These are phyloP conservation scores for Boletus sp. DNA, from an alignment of 1,284 basidiomycete genomes.

Conservation along the genomic window DNA sequence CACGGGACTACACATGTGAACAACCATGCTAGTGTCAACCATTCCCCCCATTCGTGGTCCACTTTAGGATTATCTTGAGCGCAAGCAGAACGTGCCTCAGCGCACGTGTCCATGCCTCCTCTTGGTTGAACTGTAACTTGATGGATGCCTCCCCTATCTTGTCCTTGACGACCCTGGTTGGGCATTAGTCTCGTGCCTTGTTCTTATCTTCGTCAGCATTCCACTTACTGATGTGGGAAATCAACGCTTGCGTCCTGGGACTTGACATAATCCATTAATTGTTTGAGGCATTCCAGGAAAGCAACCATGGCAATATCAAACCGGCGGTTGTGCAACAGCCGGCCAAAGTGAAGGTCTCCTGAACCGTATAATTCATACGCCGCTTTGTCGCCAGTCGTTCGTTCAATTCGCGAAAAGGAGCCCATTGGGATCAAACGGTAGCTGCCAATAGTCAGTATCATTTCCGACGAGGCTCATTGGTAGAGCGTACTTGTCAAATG, in stretches of 20 bases:
- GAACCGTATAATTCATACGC: constrained; percentile 88
- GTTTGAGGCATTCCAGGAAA: constrained; percentile 90
- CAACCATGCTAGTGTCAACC: constrained; percentile 35
- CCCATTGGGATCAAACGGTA: constrained; percentile 90
- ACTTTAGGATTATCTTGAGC: constrained; percentile 81
- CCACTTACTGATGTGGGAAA: constrained; percentile 77
- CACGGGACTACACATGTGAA: background rate
- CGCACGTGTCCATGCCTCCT: constrained; percentile 94
- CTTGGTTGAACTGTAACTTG: constrained; percentile 90
- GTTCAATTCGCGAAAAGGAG: constrained; percentile 88
- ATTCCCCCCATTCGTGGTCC: constrained; percentile 74
- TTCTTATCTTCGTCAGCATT: background rate
- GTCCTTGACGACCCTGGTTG: constrained; percentile 80
- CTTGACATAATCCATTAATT: constrained; percentile 82
- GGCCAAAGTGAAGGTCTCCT: constrained; percentile 83
- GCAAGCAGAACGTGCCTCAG: constrained; percentile 87
- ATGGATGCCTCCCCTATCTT: constrained; percentile 95
- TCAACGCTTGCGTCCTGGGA: constrained; percentile 70
- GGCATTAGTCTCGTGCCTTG: constrained; percentile 11
- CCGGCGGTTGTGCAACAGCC: constrained; percentile 87
- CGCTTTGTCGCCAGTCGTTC: constrained; percentile 76
- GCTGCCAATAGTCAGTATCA: constrained; percentile 39
- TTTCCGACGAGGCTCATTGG: constrained; percentile 4
- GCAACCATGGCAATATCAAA: constrained; percentile 97
- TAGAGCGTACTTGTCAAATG: constrained; percentile 69